Evolutionary conservation across 2,329 filamentous ascomycete genomes (phyloP).

Genomic region (Laburnicola sp.): DNA sequence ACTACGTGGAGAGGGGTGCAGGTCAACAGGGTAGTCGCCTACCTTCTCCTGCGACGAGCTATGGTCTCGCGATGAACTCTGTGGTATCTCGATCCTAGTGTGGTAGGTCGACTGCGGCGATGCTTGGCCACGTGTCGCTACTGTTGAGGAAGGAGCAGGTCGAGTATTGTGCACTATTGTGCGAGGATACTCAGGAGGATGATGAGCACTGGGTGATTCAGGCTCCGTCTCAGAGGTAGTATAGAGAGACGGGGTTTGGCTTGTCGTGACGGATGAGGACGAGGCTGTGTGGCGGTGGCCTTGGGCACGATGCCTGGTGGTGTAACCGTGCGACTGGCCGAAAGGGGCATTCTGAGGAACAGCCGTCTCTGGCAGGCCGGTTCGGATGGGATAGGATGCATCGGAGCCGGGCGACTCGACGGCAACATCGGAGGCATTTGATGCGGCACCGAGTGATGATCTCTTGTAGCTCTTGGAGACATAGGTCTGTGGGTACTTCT

Average conservation of each 20-base stretch:
- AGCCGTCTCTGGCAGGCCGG: constrained; percentile 37
- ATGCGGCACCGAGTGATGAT: constrained; percentile 26
- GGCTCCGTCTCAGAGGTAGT: constrained; percentile 33
- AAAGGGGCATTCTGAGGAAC: constrained; percentile 21
- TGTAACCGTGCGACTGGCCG: constrained; percentile 24
- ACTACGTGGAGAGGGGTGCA: constrained; percentile 13
- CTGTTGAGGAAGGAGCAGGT: constrained; percentile 18
- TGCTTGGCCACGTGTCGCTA: constrained; percentile 15
- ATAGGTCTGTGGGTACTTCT: constrained; percentile 23
- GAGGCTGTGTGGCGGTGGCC: constrained; percentile 33
- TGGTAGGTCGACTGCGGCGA: constrained; percentile 22
- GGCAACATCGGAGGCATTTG: constrained; percentile 26
- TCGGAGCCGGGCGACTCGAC: constrained; percentile 38
- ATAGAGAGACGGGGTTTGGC: constrained; percentile 34
- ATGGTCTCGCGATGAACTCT: constrained; percentile 11
- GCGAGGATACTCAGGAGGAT: constrained; percentile 22
- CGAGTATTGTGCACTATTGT: constrained; percentile 34
- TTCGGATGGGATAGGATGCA: constrained; percentile 34
- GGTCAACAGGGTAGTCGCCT: constrained; percentile 30
- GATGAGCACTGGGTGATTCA: constrained; percentile 28
- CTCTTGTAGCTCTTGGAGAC: constrained; percentile 30
- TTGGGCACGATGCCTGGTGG: constrained; percentile 23
- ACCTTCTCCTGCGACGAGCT: too few species aligned
- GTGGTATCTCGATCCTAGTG: constrained; percentile 23
- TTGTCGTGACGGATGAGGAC: constrained; percentile 31